Evolutionary conservation across 768 basidiomycete genomes (phyloP).

Genomic region (Krasilnikovozyma curviuscula): DNA sequence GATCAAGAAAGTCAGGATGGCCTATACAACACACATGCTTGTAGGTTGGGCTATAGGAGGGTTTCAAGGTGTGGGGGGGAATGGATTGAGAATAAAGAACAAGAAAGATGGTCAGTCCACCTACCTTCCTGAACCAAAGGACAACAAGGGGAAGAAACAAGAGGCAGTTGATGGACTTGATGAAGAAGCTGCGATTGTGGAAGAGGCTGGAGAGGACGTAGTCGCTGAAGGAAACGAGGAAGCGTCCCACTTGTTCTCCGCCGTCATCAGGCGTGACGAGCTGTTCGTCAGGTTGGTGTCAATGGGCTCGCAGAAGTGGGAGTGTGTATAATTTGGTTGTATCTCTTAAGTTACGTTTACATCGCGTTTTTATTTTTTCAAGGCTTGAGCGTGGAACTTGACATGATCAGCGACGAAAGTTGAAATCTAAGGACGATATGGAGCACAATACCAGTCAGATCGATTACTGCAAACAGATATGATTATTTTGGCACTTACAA

Average conservation of each 20-base stretch:
- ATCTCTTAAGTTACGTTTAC: too few relatives aligned
- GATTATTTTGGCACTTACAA: neutral
- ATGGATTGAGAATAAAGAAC: too few relatives aligned
- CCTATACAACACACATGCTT: too few relatives aligned
- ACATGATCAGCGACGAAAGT: conserved; percentile 80
- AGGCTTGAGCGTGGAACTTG: conserved; percentile 30
- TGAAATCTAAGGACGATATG: conserved; percentile 42
- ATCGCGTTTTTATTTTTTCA: neutral
- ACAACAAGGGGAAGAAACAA: conserved; percentile 1
- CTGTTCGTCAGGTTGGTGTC: conserved; percentile 8
- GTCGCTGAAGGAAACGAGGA: neutral
- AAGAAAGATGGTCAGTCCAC: too few relatives aligned
- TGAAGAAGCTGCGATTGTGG: neutral
- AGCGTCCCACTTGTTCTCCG: conserved; percentile 3
- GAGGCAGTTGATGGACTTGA: neutral
- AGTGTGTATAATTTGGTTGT: conserved; percentile 6
- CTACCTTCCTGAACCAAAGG: too few relatives aligned
- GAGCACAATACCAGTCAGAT: conserved; percentile 6
- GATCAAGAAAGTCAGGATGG: too few relatives aligned
- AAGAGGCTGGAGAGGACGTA: neutral
- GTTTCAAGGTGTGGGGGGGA: too few relatives aligned
- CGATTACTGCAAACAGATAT: too few relatives aligned
- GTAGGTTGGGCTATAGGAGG: too few relatives aligned
- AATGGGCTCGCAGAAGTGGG: conserved; percentile 6
- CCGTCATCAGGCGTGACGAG: conserved; percentile 7